These are phyloP conservation scores for Panicum virgatum DNA, from an alignment of 202 grass and related monocot species.

Conservation along the genomic window DNA sequence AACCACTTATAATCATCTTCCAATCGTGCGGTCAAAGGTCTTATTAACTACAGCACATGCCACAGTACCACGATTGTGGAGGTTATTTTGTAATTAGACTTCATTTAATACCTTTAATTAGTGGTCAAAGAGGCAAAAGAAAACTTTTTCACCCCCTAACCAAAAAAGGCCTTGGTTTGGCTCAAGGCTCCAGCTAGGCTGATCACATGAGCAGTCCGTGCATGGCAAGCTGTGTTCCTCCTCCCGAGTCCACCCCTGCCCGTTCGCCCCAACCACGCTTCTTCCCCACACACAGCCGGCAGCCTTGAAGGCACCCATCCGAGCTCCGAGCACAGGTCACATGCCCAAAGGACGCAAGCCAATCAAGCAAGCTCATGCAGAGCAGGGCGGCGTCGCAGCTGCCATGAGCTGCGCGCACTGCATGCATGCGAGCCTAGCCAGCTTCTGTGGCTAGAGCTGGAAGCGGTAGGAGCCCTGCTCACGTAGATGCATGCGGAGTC, in stretches of 20 bases:
- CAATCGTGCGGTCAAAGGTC: too few relatives aligned
- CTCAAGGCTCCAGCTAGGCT: background rate
- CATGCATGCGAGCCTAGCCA: constrained; percentile 14
- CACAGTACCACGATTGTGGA: too few relatives aligned
- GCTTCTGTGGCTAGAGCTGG: too few relatives aligned
- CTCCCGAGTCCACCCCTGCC: background rate
- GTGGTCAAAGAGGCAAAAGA: too few relatives aligned
- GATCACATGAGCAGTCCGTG: background rate
- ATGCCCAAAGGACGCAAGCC: constrained; percentile 17
- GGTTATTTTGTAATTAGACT: too few relatives aligned
- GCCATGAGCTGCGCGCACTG: background rate
- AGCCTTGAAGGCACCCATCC: constrained; percentile 7
- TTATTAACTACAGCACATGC: too few relatives aligned
- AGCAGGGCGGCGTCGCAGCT: background rate
- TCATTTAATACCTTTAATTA: too few relatives aligned
- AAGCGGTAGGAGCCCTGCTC: too few relatives aligned
- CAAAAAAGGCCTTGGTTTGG: too few relatives aligned
- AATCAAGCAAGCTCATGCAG: background rate
- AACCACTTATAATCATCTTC: too few relatives aligned
- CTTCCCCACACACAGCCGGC: background rate
- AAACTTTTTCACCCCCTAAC: too few relatives aligned
- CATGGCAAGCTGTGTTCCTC: background rate
- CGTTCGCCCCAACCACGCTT: background rate
- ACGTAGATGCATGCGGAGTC: constrained; percentile 17
- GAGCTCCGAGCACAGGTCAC: background rate